Conservation (phyloP, 345 rosid species). For the Eucalyptus tenuipes region DNA sequence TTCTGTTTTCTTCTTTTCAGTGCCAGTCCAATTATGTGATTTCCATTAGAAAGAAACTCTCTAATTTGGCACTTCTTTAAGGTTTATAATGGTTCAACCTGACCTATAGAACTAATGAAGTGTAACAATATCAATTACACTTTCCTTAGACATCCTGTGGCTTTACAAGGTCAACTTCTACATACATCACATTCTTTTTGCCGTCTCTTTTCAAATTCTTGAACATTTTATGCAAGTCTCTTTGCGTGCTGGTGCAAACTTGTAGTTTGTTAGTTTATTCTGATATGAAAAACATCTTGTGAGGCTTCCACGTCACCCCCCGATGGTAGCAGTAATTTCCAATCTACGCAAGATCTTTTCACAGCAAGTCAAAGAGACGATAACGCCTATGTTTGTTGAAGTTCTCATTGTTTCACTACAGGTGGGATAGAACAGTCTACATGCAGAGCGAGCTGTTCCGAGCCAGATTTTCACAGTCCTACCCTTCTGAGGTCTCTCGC, state of each 20-base stretch:
- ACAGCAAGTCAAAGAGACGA: neutral
- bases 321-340: neutral
- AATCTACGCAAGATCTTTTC: neutral
- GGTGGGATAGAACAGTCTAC: neutral
- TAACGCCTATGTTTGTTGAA: neutral
- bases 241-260: neutral
- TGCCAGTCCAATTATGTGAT: neutral
- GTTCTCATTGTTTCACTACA: neutral
- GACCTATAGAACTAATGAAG: neutral
- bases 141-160: neutral
- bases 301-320: neutral
- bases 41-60: neutral
- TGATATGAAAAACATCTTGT: neutral
- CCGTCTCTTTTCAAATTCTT: neutral
- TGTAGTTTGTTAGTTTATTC: neutral
- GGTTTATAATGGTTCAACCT: neutral
- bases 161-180: neutral
- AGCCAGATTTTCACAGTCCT: neutral
- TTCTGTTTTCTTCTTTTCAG: neutral
- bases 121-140: neutral
- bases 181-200: neutral
- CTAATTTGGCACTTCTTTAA: neutral
- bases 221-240: neutral
- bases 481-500: neutral
- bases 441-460: fast-evolving